phyloP scores from a whole-genome alignment of 345 rosid species.

The Orychophragmus violaceus region DNA sequence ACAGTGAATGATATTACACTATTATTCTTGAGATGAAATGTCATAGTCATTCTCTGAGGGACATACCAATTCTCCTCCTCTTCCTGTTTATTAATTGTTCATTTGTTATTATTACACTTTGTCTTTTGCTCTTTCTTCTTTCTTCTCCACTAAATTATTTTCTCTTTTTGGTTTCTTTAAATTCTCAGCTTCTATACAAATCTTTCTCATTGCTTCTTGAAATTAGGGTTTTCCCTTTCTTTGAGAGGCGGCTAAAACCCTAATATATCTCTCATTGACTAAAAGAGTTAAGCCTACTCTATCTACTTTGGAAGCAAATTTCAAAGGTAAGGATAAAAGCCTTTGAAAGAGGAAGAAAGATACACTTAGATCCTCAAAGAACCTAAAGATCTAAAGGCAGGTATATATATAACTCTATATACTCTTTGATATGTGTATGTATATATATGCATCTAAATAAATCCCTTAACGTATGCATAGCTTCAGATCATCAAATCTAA shows the following conservation, averaged over 20 bases:
- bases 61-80: conserved; percentile 30
- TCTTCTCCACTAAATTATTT: conserved; percentile 21
- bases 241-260: conserved; percentile 21
- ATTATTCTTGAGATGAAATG: conserved; percentile 57
- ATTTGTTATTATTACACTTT: conserved; percentile 43
- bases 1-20: conserved; percentile 48
- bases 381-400: conserved; percentile 29
- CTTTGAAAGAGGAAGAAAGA: conserved; percentile 32
- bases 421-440: not conserved
- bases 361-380: conserved; percentile 24
- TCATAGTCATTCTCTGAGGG: conserved; percentile 67
- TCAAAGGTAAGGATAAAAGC: conserved; percentile 23
- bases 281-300: conserved; percentile 30
- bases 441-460: not conserved
- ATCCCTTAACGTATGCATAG: conserved; percentile 3
- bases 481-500: not conserved
- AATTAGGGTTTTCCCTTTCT: conserved; percentile 29
- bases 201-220: conserved; percentile 26
- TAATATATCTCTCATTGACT: conserved; percentile 27
- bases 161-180: conserved; percentile 25
- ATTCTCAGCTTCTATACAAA: conserved; percentile 24
- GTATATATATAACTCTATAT: conserved; percentile 6
- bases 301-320: conserved; percentile 26
- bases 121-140: conserved; percentile 65
- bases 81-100: conserved; percentile 46